phyloP scores from a whole-genome alignment of 1,284 basidiomycete genomes.

The Malassezia psittaci region DNA sequence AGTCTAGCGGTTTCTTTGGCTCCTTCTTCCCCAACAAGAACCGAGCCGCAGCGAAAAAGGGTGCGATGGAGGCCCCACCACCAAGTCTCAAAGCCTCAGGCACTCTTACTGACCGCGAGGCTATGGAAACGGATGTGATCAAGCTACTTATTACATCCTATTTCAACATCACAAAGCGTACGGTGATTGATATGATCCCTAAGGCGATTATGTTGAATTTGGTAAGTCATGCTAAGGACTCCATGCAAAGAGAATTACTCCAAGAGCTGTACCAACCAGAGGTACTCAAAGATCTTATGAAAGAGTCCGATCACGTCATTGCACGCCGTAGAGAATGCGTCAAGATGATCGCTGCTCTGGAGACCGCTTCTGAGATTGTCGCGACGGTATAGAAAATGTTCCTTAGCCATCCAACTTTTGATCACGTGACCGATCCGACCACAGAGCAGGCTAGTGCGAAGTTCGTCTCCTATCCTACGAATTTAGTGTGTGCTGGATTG shows the following conservation, averaged over 20 bases:
- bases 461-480: background rate
- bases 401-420: background rate
- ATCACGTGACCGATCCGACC: background rate
- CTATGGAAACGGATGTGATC: conserved; percentile 98
- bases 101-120: conserved; percentile 86
- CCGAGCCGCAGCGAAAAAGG: conserved; percentile 54
- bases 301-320: conserved; percentile 45
- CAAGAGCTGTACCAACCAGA: conserved; percentile 45
- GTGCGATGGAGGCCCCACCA: conserved; percentile 80
- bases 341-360: conserved; percentile 47
- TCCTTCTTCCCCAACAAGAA: conserved; percentile 75
- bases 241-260: conserved; percentile 75
- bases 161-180: conserved; percentile 66
- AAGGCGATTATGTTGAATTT: conserved; percentile 83
- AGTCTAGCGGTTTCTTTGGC: conserved; percentile 77
- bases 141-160: conserved; percentile 54
- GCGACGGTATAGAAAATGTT: conserved; percentile 31
- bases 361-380: conserved; percentile 43
- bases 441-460: too few species aligned
- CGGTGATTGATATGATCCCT: conserved; percentile 99
- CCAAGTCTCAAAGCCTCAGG: conserved; percentile 77
- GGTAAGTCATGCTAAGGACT: conserved; percentile 83
- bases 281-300: conserved; percentile 44
- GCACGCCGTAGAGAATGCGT: conserved; percentile 44
- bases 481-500: background rate